These are phyloP conservation scores for Euryodendron excelsum DNA, from an alignment of 148 eudicot species.

Conservation along the genomic window DNA sequence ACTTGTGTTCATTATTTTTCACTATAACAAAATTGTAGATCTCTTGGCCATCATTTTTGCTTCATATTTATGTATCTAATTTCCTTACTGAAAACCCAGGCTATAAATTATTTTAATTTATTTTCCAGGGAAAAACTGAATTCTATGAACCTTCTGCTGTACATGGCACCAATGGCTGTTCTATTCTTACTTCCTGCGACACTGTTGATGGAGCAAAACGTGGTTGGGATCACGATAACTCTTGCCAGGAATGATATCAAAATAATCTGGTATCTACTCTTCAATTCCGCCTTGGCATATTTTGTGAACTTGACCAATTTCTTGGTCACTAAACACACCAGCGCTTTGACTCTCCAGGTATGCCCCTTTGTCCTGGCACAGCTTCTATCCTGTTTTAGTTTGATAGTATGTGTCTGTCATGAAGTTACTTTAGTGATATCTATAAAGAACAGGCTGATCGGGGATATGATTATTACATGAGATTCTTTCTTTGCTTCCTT, in stretches of 20 bases:
- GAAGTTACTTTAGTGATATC: constrained; percentile 2
- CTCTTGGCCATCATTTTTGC: background rate
- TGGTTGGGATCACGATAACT: constrained; percentile 73
- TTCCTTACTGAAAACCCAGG: background rate
- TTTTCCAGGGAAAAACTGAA: constrained; percentile 81
- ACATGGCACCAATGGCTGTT: constrained; percentile 92
- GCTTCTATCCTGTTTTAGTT: background rate
- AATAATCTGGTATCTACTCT: constrained; percentile 73
- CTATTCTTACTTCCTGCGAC: constrained; percentile 74
- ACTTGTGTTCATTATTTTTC: background rate
- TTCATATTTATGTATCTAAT: background rate
- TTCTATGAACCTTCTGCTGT: constrained; percentile 88
- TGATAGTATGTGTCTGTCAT: background rate
- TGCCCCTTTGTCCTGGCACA: background rate
- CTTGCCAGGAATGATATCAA: constrained; percentile 61
- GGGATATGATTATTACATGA: no score
- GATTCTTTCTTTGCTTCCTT: no score
- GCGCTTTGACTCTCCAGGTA: constrained; percentile 96
- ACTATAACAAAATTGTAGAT: background rate
- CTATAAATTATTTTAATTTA: background rate
- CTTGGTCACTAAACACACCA: constrained; percentile 95
- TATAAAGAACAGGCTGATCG: background rate
- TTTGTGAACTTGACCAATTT: constrained; percentile 85
- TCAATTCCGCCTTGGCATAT: constrained; percentile 83
- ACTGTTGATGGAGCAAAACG: constrained; percentile 71